phyloP scores from a whole-genome alignment of 805 yeast genomes.

The Novakomyces olei region DNA sequence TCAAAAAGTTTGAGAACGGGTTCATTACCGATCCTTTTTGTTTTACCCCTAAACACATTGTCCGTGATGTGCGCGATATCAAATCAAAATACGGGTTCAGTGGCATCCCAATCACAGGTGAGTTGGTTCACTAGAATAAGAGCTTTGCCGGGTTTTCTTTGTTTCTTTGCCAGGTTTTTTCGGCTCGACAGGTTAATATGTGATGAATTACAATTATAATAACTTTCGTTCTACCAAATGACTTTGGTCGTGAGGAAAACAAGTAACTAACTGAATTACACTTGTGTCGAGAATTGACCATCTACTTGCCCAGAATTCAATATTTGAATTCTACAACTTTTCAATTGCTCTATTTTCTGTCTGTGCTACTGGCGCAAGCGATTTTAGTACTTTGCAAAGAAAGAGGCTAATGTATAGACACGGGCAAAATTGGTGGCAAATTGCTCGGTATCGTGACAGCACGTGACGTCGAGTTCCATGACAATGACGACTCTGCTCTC shows the following conservation, averaged over 20 bases:
- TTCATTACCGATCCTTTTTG: slow-evolving; percentile 89
- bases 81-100: slow-evolving; percentile 67
- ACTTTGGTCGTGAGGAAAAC: slow-evolving; percentile 11
- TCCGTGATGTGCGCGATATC: slow-evolving; percentile 56
- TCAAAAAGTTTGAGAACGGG: slow-evolving; percentile 92
- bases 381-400: no score
- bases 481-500: slow-evolving; percentile 38
- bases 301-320: no score
- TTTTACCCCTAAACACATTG: slow-evolving; percentile 51
- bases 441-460: slow-evolving; percentile 88
- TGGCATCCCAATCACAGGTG: slow-evolving; percentile 98
- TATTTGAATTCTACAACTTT: no score
- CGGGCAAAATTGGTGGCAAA: slow-evolving; percentile 71
- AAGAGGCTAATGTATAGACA: no score
- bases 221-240: slow-evolving; percentile 99
- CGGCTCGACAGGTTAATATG: slow-evolving; percentile 3
- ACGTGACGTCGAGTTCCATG: slow-evolving; percentile 91
- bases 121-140: slow-evolving; percentile 21
- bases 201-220: no score
- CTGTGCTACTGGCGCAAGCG: no score
- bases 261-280: no score
- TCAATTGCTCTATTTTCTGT: no score
- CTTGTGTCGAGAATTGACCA: no score
- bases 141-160: slow-evolving; percentile 1
- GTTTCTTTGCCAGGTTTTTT: slow-evolving; percentile 4